A percentile compares a stretch with the other conserved stretches of the same genome.
phyloP scores from a whole-genome alignment of 805 yeast genomes.

The Yamadazyma paraphyllophila region DNA sequence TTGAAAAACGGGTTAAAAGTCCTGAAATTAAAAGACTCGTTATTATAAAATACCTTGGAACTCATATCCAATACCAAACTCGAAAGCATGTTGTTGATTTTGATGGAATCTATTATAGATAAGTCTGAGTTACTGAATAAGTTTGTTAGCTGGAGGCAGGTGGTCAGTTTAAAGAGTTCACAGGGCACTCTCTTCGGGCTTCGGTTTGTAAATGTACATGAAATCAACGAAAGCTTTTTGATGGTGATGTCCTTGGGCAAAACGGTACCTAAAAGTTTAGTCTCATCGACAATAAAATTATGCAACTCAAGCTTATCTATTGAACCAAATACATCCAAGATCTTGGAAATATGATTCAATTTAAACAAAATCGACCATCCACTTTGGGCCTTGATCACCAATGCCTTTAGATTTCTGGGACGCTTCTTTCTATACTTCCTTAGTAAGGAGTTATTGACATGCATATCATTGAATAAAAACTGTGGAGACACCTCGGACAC shows the following conservation, averaged over 20 bases:
- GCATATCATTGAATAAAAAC: constrained; percentile 36
- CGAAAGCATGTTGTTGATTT: constrained; percentile 32
- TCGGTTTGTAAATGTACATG: constrained; percentile 22
- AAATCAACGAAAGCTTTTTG: constrained; percentile 14
- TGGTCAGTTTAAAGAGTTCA: constrained; percentile 42
- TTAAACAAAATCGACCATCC: constrained; percentile 56
- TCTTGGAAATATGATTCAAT: constrained; percentile 41
- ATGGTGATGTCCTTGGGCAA: constrained; percentile 20
- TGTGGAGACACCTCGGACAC: constrained; percentile 50
- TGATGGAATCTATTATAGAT: constrained; percentile 47
- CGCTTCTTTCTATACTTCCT: constrained; percentile 10
- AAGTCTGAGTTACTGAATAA: constrained; percentile 46
- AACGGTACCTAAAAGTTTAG: constrained; percentile 17
- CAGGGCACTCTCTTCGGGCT: constrained; percentile 17
- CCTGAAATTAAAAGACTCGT: constrained; percentile 28
- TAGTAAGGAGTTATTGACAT: constrained; percentile 2
- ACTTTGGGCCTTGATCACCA: constrained; percentile 41
- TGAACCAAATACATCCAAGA: constrained; percentile 38
- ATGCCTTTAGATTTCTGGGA: constrained; percentile 25
- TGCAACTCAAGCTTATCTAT: constrained; percentile 43
- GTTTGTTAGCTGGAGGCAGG: constrained; percentile 33
- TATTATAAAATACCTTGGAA: constrained; percentile 43
- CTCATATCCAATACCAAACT: constrained; percentile 47
- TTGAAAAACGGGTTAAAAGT: constrained; percentile 29
- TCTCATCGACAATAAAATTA: constrained; percentile 49